Conservation (phyloP, 257 asterid species). For the Schizonepeta tenuifolia region DNA sequence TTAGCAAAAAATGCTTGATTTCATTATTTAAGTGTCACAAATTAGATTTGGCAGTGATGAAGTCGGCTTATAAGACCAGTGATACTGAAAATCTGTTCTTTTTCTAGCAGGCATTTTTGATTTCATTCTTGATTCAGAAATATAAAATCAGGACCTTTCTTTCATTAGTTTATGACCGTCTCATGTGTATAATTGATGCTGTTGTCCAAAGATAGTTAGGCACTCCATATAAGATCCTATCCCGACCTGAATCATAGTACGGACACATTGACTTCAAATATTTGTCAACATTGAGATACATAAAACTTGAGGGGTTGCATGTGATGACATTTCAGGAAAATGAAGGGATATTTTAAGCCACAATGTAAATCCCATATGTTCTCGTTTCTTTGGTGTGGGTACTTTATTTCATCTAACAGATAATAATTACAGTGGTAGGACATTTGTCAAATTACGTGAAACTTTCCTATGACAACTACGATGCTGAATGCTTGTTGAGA, state of each 20-base stretch:
- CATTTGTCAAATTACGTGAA: neutral
- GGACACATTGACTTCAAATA: neutral
- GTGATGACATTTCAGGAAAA: neutral
- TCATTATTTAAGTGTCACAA: neutral
- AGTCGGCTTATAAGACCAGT: neutral
- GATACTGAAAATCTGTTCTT: neutral
- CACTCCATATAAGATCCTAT: neutral
- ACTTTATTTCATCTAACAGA: neutral
- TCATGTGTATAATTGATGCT: neutral
- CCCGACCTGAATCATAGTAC: neutral
- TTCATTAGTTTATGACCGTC: neutral
- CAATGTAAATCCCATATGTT: neutral
- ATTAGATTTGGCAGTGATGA: neutral
- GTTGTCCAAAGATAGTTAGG: neutral
- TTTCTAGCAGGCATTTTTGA: neutral
- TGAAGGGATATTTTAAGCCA: neutral
- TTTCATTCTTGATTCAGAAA: neutral
- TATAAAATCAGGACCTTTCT: neutral
- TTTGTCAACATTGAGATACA: neutral
- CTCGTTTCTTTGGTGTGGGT: neutral
- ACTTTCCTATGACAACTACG: neutral
- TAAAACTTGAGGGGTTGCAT: neutral
- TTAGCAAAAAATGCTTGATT: neutral
- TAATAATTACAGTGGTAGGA: conserved; percentile 9
- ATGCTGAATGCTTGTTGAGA: conserved; percentile 4